Base-by-base conservation (phyloP, 1,284 basidiomycete species). In the Agroathelia rolfsii region DNA sequence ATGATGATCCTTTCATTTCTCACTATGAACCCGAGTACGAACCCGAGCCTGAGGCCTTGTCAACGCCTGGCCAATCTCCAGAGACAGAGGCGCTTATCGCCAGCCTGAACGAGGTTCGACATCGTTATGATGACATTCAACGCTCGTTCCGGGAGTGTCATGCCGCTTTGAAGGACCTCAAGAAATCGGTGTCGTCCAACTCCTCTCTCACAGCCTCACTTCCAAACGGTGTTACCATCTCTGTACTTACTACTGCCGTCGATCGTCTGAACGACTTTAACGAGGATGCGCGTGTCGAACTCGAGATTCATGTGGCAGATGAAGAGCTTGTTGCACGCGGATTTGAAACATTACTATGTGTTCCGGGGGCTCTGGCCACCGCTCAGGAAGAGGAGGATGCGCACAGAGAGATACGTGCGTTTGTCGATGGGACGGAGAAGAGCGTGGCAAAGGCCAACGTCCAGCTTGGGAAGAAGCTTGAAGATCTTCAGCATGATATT, bases 261-360 rank as follows among this genome's bases (percentile, higher is more conserved):
- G 67, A 77, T 28, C 67, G 82, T 2, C 60, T 92, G 24, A 67
- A 78, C 42, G 84, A 92, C 50, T 85, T 75, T 42, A 75, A 76
- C 13, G 87, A 90, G 52, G 87, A 92, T 45, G 78, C 76, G 1
- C 71, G 84, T 2, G 87, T 92, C 3, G 87, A 90, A 49, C 61
- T 90, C 12, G 87, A 92, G 57, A 90, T 92, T 31, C 75, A 76
- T 13, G 59, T 81, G 10, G 72, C 83, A 1, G 87, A 92, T 51
- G 85, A 87, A 43, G 71, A 72, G 21, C 65, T 89, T 6, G 63
- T 81, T 1, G 62, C 64, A 7, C 66, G 68, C 6, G 85, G 86
- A 1, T 87, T 79, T 42, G 76, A 81, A 45, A 77, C 82, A 1
- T 55, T 88, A 10, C 57, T 88, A 6, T 63, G 66, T 12, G 63